Percentiles rank a stretch among this genome's conserved stretches.
Conservation (phyloP, 108 stramenopile species). For the Aurantiochytrium sp. region DNA sequence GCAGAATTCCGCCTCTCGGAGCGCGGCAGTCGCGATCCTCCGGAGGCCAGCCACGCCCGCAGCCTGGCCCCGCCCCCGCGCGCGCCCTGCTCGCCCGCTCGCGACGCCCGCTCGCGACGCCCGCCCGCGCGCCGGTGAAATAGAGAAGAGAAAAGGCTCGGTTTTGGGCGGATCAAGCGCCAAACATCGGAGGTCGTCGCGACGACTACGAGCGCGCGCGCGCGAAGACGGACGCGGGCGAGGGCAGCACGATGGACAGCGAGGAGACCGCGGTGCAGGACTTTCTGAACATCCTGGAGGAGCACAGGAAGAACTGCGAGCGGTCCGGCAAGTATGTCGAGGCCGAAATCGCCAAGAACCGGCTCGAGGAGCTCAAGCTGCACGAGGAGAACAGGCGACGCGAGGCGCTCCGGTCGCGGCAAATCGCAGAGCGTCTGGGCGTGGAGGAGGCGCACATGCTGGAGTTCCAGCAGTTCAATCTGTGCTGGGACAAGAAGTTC, state of each 20-base stretch:
- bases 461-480: conserved; percentile 80
- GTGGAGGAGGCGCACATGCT: conserved; percentile 84
- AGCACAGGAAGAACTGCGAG: conserved; percentile 79
- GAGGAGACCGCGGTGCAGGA: conserved; percentile 45
- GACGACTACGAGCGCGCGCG: too few relatives aligned
- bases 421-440: conserved; percentile 73
- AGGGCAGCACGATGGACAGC: not conserved
- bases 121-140: too few relatives aligned
- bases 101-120: too few relatives aligned
- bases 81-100: too few relatives aligned
- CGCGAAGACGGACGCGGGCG: too few relatives aligned
- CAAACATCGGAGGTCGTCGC: too few relatives aligned
- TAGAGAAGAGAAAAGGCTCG: too few relatives aligned
- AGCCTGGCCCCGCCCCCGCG: too few relatives aligned
- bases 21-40: too few relatives aligned
- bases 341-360: conserved; percentile 78
- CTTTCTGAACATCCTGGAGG: conserved; percentile 68
- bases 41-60: too few relatives aligned
- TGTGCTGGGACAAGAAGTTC: conserved; percentile 74
- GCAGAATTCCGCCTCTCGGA: too few relatives aligned
- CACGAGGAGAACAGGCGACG: conserved; percentile 73
- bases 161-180: too few relatives aligned
- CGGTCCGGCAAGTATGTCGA: conserved; percentile 79
- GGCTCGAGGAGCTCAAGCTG: conserved; percentile 72
- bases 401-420: conserved; percentile 73